A percentile compares a stretch with the other conserved stretches of the same genome.
phyloP scores from a whole-genome alignment of 768 basidiomycete species.

The Russula virescens region DNA sequence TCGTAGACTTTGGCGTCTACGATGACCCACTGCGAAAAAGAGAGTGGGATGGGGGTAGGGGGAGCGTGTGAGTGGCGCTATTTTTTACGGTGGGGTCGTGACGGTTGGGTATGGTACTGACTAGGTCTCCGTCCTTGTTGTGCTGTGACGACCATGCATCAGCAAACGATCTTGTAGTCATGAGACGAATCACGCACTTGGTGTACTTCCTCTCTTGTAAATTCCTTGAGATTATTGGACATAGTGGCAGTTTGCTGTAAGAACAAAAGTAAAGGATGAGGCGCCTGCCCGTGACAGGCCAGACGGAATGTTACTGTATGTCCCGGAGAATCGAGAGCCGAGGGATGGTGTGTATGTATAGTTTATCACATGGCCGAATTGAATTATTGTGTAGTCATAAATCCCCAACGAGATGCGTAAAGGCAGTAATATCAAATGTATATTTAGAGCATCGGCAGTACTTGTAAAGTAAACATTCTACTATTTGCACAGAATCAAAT shows the following conservation, averaged over 20 bases:
- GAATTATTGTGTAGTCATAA: too few relatives aligned
- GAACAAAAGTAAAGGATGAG: background rate
- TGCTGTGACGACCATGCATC: slow-evolving; percentile 52
- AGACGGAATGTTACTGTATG: too few relatives aligned
- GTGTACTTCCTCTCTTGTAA: slow-evolving; percentile 58
- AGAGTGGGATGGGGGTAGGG: background rate
- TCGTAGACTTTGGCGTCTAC: slow-evolving; percentile 81
- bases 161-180: background rate
- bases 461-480: background rate
- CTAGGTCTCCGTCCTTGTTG: slow-evolving; percentile 79
- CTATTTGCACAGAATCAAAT: background rate
- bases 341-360: too few relatives aligned
- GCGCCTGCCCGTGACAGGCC: background rate
- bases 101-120: slow-evolving; percentile 31
- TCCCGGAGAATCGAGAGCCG: too few relatives aligned
- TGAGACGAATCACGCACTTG: slow-evolving; percentile 43
- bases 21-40: slow-evolving; percentile 59
- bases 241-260: background rate
- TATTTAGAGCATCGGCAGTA: background rate
- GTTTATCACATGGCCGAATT: too few relatives aligned
- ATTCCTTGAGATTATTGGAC: slow-evolving; percentile 31
- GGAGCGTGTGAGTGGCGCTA: too few relatives aligned
- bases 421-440: background rate
- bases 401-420: too few relatives aligned
- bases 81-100: too few relatives aligned